Evolutionary conservation across 2,329 filamentous ascomycete genomes (phyloP).

Genomic region (Esteya vermicola): DNA sequence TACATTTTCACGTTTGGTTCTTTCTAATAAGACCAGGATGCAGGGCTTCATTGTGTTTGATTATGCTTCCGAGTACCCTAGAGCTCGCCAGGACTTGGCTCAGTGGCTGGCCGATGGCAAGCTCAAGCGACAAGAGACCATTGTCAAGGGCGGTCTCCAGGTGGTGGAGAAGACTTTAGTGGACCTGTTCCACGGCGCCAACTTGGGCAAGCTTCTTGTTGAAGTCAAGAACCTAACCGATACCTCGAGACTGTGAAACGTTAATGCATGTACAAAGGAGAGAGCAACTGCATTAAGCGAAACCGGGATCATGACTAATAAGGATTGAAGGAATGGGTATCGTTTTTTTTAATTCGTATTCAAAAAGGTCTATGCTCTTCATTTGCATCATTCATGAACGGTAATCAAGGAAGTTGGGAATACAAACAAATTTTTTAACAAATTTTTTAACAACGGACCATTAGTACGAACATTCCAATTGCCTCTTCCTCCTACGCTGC

Average conservation of each 20-base stretch:
- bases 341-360: neutral
- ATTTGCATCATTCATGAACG: too few species aligned
- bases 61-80: conserved; percentile 40
- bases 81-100: conserved; percentile 45
- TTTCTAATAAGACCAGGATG: conserved; percentile 23
- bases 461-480: neutral
- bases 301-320: neutral
- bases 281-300: too few species aligned
- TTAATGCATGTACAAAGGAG: neutral
- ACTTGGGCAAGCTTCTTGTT: conserved; percentile 33
- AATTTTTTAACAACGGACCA: too few species aligned
- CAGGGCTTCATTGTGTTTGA: conserved; percentile 64
- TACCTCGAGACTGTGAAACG: conserved; percentile 8
- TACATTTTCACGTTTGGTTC: neutral
- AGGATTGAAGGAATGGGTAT: neutral
- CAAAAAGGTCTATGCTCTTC: too few species aligned
- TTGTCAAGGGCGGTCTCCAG: conserved; percentile 53
- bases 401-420: too few species aligned
- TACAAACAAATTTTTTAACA: too few species aligned
- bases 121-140: conserved; percentile 56
- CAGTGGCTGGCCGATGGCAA: conserved; percentile 60
- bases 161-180: conserved; percentile 49
- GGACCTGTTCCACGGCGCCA: conserved; percentile 52
- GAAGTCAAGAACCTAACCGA: conserved; percentile 12
- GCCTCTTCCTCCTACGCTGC: conserved; percentile 8